phyloP scores from a whole-genome alignment of 1,284 basidiomycete species.

The Volvariella surrecta region DNA sequence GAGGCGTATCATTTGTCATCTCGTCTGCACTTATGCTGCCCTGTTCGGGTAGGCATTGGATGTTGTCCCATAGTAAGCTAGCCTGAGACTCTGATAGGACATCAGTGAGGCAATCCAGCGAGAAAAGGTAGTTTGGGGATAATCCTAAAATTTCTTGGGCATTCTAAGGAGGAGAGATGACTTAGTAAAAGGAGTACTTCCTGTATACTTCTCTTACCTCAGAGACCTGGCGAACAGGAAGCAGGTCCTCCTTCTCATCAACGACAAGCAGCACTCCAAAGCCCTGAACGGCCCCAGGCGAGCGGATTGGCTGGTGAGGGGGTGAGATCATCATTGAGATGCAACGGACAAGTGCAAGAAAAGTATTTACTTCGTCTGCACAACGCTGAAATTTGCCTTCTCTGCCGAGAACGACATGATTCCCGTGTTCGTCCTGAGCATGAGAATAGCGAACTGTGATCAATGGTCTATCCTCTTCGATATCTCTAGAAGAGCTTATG shows the following conservation, averaged over 20 bases:
- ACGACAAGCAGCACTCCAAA: conserved; percentile 80
- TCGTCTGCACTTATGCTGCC: conserved; percentile 19
- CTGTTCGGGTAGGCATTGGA: conserved; percentile 49
- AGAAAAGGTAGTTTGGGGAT: conserved; percentile 72
- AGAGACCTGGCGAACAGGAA: conserved; percentile 75
- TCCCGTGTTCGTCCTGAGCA: conserved; percentile 58
- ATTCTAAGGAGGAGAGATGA: conserved; percentile 16
- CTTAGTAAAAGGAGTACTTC: not conserved
- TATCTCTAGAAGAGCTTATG: too few species aligned
- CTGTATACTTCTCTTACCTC: conserved; percentile 41
- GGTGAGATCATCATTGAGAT: not conserved
- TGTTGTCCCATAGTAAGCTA: conserved; percentile 70
- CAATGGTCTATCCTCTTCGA: conserved; percentile 11
- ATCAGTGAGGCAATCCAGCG: conserved; percentile 70
- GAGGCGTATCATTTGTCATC: conserved; percentile 49
- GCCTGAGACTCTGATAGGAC: conserved; percentile 65
- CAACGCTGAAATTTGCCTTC: conserved; percentile 65
- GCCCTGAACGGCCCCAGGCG: conserved; percentile 80
- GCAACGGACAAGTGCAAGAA: not conserved
- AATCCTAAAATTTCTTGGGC: conserved; percentile 67
- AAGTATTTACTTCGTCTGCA: conserved; percentile 67
- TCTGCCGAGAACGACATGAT: conserved; percentile 68
- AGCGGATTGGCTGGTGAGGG: conserved; percentile 60
- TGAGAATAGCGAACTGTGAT: conserved; percentile 66
- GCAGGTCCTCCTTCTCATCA: conserved; percentile 53